Percentiles rank a stretch among this genome's conserved stretches.
These are phyloP conservation scores for Anastatica hierochuntica DNA, from an alignment of 345 rosid genomes.

Conservation along the genomic window DNA sequence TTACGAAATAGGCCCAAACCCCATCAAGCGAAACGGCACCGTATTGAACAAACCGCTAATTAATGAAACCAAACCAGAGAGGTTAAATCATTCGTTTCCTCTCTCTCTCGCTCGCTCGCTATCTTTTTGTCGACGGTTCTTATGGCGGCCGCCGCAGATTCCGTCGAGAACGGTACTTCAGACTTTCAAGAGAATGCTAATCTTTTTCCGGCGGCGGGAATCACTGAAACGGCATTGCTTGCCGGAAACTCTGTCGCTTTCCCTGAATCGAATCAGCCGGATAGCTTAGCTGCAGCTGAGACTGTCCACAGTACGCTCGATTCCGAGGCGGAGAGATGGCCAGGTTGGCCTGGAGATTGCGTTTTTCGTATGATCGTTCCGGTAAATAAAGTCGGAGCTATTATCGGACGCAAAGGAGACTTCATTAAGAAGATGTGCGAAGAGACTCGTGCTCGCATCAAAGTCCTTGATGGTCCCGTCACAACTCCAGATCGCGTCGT, in stretches of 20 bases:
- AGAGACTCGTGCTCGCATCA: constrained; percentile 76
- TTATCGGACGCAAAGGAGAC: constrained; percentile 82
- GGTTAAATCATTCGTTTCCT: constrained; percentile 7
- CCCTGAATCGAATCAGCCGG: constrained; percentile 17
- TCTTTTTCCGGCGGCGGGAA: background rate
- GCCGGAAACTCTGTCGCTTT: background rate
- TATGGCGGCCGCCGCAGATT: constrained; percentile 22
- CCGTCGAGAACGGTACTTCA: constrained; percentile 13
- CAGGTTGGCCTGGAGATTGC: constrained; percentile 87
- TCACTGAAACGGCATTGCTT: background rate
- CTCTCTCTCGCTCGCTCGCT: background rate
- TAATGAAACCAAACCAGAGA: background rate
- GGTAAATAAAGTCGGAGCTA: constrained; percentile 64
- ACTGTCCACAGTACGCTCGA: background rate
- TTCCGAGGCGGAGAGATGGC: constrained; percentile 48
- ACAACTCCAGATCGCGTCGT: constrained; percentile 63
- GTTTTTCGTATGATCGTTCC: constrained; percentile 76
- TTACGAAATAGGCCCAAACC: constrained; percentile 7
- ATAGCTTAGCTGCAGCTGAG: constrained; percentile 7
- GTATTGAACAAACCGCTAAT: background rate
- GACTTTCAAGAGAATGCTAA: constrained; percentile 8
- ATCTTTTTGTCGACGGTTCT: constrained; percentile 7
- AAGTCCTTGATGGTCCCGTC: constrained; percentile 62
- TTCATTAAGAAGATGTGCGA: constrained; percentile 87
- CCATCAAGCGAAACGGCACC: background rate